Evolutionary conservation across 768 basidiomycete genomes (phyloP), one percentile per base, ranked within the genome.

Genomic region (Plicaturopsis crispa): DNA sequence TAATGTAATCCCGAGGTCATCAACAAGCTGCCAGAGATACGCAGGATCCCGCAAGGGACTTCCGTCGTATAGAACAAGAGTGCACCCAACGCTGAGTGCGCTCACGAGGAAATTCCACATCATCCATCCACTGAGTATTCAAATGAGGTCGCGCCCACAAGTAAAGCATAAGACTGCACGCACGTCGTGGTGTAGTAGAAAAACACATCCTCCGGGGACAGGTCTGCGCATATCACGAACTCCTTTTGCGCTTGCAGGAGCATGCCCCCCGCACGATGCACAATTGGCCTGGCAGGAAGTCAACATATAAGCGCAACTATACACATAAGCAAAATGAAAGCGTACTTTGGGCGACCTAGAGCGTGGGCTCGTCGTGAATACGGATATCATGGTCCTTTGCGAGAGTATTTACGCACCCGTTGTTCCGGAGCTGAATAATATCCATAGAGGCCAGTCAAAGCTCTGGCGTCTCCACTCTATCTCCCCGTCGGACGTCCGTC

Each of bases 21-120:
- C 81, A 13, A 79, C 74, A 23, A 85, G 65, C 26, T 67, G 69
- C 80, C 83, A 91, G 21, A 89, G 62, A 40, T 72, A 69, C 6
- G 69, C 56, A 14, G 78, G 79, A 35, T 80, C 75, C 44, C 73
- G 69, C 34, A 89, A 62, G 3, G 87, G 87, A 45, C 81, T 85
- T 20, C 87, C 86, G 54, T 89, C 86, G 59, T 83, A 90, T 35
- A 87, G 59, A 23, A 89, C 77, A 10, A 88, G 66, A 4, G 79
- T 83, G 46, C 78, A 79, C 31, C 84, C 84, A 11, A 75, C 53
- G 31, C 69, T 68, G 8, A 89, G 66, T 6, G 73, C 78, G 38
- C 73, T 72, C 21, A 83, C 67, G 24, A 88, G 75, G 56, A 85
- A 88, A 53, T 88, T 88, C 78, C 81, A 89, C 86, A 89, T 88